Evolutionary conservation across 805 yeast species (phyloP).

Genomic region (Zygotorulaspora chibaensis): DNA sequence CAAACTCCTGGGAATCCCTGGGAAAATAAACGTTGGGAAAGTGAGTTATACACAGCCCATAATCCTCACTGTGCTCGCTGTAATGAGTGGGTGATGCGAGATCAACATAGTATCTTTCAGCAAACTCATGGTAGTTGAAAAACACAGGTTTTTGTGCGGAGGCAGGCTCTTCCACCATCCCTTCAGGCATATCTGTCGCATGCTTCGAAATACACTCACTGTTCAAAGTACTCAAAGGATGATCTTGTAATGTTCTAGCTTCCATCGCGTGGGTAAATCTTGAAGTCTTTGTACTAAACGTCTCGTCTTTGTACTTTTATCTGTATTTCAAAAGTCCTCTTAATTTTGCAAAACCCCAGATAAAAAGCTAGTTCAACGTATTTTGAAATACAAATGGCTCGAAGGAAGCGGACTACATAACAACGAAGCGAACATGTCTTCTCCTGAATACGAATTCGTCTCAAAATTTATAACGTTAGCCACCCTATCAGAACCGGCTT

Average conservation of each 20-base stretch:
- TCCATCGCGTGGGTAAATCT: background rate
- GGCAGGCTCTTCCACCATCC: slow-evolving; percentile 9
- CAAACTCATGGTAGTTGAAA: slow-evolving; percentile 67
- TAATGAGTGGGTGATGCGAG: slow-evolving; percentile 10
- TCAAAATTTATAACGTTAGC: slow-evolving; percentile 47
- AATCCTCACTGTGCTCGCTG: slow-evolving; percentile 30
- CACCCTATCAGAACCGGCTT: slow-evolving; percentile 38
- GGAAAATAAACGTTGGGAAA: slow-evolving; percentile 56
- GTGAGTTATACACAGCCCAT: slow-evolving; percentile 52
- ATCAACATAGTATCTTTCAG: slow-evolving; percentile 35
- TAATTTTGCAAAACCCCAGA: background rate
- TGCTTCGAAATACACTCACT: slow-evolving; percentile 13
- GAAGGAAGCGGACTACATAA: background rate
- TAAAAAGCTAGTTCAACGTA: no score
- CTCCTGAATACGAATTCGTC: slow-evolving; percentile 45
- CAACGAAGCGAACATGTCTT: slow-evolving; percentile 5
- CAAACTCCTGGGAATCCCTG: slow-evolving; percentile 28
- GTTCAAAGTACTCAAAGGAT: slow-evolving; percentile 14
- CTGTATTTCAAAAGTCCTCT: background rate
- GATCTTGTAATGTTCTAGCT: slow-evolving; percentile 1
- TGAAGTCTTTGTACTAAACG: background rate
- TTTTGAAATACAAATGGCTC: background rate
- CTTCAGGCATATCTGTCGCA: slow-evolving; percentile 5
- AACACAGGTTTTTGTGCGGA: slow-evolving; percentile 36
- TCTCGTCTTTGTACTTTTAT: slow-evolving; percentile 3